Base-by-base conservation (phyloP, 768 basidiomycete species). In the Kwoniella mangroviensis region DNA sequence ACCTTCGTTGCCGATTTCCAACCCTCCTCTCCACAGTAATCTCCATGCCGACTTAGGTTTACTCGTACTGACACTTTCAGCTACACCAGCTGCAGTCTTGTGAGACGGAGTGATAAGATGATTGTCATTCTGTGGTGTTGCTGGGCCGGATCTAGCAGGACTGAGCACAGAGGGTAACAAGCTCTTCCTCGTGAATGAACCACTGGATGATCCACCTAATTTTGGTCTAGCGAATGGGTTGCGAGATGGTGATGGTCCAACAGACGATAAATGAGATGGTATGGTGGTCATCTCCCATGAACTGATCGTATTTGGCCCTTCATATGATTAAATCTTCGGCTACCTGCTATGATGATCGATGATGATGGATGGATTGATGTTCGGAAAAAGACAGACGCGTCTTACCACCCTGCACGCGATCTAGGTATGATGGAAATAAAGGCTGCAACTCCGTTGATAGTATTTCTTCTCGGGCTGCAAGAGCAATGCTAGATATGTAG, bases 21-120 rank as follows among this genome's bases (percentile, higher is more conserved):
- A 65, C 12, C 79, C 82, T 13, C 82, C 82, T 40, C 80, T 67
- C 79, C 79, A 83, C 34, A 83, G 66, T 59, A 83, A 56, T 21
- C 82, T 69, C 80, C 80, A 83, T 21, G 69, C 68, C 52, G 75
- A 67, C 41, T 68, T 64, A 41, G 52, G 45, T 52, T 67, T 75
- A 0, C 56, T 43, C 12, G 63, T 19, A 45, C 62, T 67, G 9
- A 51, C 68, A 34, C 6, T 0, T 34, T 34, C 34, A 34, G 34
- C 34, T 7, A 34, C 34, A 4, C 61, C 58, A 26, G 63, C 34
- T 6, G 12, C 34, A 40, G 19, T 62, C 65, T 51, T 41, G 9
- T 45, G 22, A 10, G 24, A 21, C n/a, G 69, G 64, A 10, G 69
- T 70, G n/a, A 42, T 34, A 2, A 69, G n/a, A 17, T 34, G 19